A percentile compares a stretch with the other conserved stretches of the same genome.
Evolutionary conservation across 768 basidiomycete species (phyloP).

Genomic region (Phylloporus sp.): DNA sequence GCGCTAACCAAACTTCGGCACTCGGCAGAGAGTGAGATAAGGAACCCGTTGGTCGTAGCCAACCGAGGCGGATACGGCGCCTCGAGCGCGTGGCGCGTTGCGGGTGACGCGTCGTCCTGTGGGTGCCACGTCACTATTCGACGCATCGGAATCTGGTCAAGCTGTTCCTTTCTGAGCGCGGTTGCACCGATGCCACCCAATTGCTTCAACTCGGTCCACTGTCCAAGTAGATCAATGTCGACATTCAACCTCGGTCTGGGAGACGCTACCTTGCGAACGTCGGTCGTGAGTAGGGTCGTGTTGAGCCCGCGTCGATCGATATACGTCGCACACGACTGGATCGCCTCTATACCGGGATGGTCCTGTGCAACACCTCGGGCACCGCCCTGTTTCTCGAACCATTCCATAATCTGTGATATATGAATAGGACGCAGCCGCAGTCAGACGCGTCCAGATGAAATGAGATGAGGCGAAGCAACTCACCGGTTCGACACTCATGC

Average conservation of each 20-base stretch:
- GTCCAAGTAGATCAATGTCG: slow-evolving; percentile 2
- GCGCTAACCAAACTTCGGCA: slow-evolving; percentile 32
- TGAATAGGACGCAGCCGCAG: not conserved
- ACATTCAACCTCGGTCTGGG: not conserved
- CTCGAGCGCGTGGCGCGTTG: slow-evolving; percentile 34
- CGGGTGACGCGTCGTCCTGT: slow-evolving; percentile 24
- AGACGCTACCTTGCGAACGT: slow-evolving; percentile 37
- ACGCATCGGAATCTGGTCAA: slow-evolving; percentile 31
- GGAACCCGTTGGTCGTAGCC: slow-evolving; percentile 23
- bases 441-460: not conserved
- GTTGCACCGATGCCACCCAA: slow-evolving; percentile 42
- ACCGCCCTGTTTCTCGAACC: slow-evolving; percentile 35
- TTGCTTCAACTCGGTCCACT: slow-evolving; percentile 42
- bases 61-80: slow-evolving; percentile 27
- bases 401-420: slow-evolving; percentile 36
- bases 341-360: slow-evolving; percentile 45
- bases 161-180: slow-evolving; percentile 39
- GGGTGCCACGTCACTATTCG: slow-evolving; percentile 31
- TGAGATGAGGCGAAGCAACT: slow-evolving; percentile 17
- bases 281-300: slow-evolving; percentile 39
- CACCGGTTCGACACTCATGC: slow-evolving; percentile 48
- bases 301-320: slow-evolving; percentile 38
- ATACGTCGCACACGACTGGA: slow-evolving; percentile 44
- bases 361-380: slow-evolving; percentile 3
- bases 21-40: slow-evolving; percentile 35